Base-by-base conservation (phyloP, 176 grass and related monocot genomes). In the Lolium multiflorum region DNA sequence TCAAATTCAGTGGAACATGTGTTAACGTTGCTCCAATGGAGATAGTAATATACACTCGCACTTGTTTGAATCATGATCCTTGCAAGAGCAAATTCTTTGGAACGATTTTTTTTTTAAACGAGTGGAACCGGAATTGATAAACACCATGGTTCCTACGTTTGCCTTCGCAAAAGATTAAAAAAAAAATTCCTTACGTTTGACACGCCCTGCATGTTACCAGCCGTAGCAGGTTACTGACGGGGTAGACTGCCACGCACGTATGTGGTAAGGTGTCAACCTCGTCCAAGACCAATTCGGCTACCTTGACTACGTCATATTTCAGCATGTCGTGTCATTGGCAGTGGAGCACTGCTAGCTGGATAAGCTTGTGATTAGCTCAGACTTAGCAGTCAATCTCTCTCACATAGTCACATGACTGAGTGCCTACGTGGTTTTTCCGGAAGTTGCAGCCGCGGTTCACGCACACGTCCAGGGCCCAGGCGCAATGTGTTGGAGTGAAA, bases 341-440 rank as follows among this genome's bases (percentile, higher is more conserved):
- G n/a, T n/a, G n/a, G n/a, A 21, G 43, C 39, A 46, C 18, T 21
- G 39, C 38, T 46, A 7, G 10, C 39, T 71, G 38, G 37, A 8
- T 70, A 70, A 70, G 67, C 35, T 46, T 71, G 20, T 22, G 39
- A 71, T 44, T 71, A 46, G 69, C 46, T 71, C 39, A 46, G 69
- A 44, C 39, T 71, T 71, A 5, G 18, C 7, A 71, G 17, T 71
- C 68, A 46, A 46, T 71, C 68, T 22, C 20, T 47, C 20, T 72
- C 69, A 39, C 67, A 9, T 43, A 37, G 10, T 72, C 69, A 39
- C 67, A 9, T 43, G 67, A 18, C 67, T 43, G 7, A n/a, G 39
- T 71, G 67, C 2, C 31, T 43, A 71, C 67, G 17, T 43, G 67
- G 10, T 43, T 5, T 70, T 43, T 71, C 8, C 66, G 9, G 31